Evolutionary conservation across 1,284 basidiomycete species (phyloP).

Genomic region (Puccinia coronata): DNA sequence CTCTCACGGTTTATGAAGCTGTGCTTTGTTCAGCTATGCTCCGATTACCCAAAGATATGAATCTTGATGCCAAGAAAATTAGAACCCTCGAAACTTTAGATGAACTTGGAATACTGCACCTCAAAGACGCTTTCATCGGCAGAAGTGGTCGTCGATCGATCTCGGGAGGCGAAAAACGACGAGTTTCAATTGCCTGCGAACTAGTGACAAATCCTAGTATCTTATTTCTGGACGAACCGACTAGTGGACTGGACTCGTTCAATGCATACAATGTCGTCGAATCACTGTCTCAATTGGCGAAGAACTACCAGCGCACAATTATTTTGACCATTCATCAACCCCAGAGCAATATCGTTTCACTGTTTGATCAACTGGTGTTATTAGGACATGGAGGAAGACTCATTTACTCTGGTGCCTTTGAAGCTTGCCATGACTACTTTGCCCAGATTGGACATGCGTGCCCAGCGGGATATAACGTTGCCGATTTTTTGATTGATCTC

Average conservation of each 20-base stretch:
- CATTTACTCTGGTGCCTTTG: conserved; percentile 77
- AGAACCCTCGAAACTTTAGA: conserved; percentile 93
- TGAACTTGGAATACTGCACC: conserved; percentile 86
- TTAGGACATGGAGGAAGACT: conserved; percentile 75
- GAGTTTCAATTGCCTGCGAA: conserved; percentile 97
- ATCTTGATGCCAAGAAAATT: conserved; percentile 85
- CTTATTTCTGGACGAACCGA: conserved; percentile 93
- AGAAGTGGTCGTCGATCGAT: conserved; percentile 80
- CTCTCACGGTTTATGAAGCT: conserved; percentile 95
- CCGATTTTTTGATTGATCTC: conserved; percentile 82
- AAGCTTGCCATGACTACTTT: conserved; percentile 77
- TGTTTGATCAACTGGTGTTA: conserved; percentile 88
- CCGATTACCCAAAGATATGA: conserved; percentile 89
- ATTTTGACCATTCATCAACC: conserved; percentile 98
- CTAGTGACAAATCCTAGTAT: conserved; percentile 94
- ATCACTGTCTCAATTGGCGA: conserved; percentile 78
- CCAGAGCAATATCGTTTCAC: conserved; percentile 91
- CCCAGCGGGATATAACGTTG: conserved; percentile 94
- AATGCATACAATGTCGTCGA: conserved; percentile 95
- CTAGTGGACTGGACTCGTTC: conserved; percentile 88
- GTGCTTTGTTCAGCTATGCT: conserved; percentile 89
- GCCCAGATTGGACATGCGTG: conserved; percentile 76
- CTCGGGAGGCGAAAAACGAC: conserved; percentile 91
- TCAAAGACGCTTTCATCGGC: conserved; percentile 86
- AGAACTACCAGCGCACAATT: conserved; percentile 89